A percentile compares a stretch with the other conserved stretches of the same genome.
Evolutionary conservation across 139 green algal species (phyloP).

Genomic region (Raphidocelis subcapitata): DNA sequence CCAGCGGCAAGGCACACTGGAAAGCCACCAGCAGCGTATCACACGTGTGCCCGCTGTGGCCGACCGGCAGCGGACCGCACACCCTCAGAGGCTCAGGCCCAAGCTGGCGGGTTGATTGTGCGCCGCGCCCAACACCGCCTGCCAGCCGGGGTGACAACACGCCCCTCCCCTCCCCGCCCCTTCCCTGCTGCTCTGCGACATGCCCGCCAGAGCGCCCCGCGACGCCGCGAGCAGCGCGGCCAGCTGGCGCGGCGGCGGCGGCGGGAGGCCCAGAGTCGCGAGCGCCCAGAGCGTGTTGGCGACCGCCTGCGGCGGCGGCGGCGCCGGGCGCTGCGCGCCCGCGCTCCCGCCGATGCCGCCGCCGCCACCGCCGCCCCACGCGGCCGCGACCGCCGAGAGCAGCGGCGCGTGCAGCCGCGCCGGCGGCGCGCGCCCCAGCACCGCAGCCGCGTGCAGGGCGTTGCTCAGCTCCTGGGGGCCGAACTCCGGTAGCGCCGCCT

Average conservation of each 20-base stretch:
- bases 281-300: conserved; percentile 44
- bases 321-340: neutral
- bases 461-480: conserved; percentile 33
- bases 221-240: neutral
- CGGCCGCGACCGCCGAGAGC: conserved; percentile 23
- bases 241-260: neutral
- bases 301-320: conserved; percentile 42
- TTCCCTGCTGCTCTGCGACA: neutral
- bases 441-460: conserved; percentile 25
- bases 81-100: too few species aligned
- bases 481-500: conserved; percentile 28
- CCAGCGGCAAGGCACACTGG: too few species aligned
- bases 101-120: too few species aligned
- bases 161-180: too few species aligned
- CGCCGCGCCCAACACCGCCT: too few species aligned
- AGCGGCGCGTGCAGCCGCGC: conserved; percentile 5
- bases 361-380: conserved; percentile 10
- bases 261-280: conserved; percentile 28
- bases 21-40: too few species aligned
- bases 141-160: too few species aligned
- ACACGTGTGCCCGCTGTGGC: too few species aligned
- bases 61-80: too few species aligned
- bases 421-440: conserved; percentile 4
- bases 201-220: neutral
- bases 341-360: conserved; percentile 9